Base-by-base conservation (phyloP, 2,329 filamentous ascomycete genomes). In the Pseudopithomyces chartarum region DNA sequence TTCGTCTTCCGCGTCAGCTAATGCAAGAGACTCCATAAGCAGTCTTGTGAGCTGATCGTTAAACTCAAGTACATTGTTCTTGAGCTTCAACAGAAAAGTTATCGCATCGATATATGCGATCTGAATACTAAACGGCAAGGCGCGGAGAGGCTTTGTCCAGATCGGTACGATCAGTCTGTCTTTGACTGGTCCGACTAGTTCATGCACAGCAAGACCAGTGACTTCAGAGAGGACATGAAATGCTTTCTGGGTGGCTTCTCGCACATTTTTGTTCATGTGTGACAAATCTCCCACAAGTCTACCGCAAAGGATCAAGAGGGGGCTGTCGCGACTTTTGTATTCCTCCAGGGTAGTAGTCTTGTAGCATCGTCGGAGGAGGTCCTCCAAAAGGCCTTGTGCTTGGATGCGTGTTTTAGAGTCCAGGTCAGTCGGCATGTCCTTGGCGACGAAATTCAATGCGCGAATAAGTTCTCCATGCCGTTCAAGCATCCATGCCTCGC, bases 61-160 rank as follows among this genome's bases (percentile, higher is more conserved):
- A 73, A 98, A 97, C 7, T 89, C 87, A 23, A 99, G 87, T 68
- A 97, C 94, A 62, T 95, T 90, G 47, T 89, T 87, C 73, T 96
- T 94, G 47, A 99, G 82, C 55, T 89, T 89, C 79, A 99, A 85
- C 71, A 96, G 96, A 76, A 96, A 99, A 0, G 92, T 97, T 71
- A 99, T 92, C 1, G 95, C 95, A 73, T 99, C 96, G 65, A 99
- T 97, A 71, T 96, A 98, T 3, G 95, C 96, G 64, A 99, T 99
- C 78, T 99, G 96, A 2, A 92, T 94, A 5, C 91, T 85, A 71
- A 99, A 99, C 0, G 95, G 95, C 59, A 99, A 80, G 0, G 95
- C 96, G 59, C 95, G 86, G 19, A 99, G 78, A 13, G 95, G 95
- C 74, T 99, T 99, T 64, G 91, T 91, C 79, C 95, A 99, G 46